A percentile compares a stretch with the other conserved stretches of the same genome.
Evolutionary conservation across 2,329 filamentous ascomycete species (phyloP).

Genomic region (Rhinocladiella similis): DNA sequence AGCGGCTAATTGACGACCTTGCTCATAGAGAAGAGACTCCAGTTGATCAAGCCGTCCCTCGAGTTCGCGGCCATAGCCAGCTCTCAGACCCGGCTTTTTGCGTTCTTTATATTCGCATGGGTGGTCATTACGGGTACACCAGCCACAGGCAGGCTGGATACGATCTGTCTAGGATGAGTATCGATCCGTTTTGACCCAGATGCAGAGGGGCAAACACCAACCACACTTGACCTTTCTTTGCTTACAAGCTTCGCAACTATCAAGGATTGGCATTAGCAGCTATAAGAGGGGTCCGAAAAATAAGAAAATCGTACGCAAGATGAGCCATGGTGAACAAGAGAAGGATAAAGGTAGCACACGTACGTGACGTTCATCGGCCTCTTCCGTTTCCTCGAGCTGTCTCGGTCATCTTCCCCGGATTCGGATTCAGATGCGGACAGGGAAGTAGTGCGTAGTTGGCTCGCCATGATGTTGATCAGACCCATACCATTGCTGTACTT

Average conservation of each 20-base stretch:
- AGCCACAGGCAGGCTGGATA: conserved; percentile 64
- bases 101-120: conserved; percentile 68
- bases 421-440: conserved; percentile 22
- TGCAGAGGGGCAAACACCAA: conserved; percentile 27
- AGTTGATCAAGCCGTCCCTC: conserved; percentile 58
- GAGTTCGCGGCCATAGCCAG: conserved; percentile 64
- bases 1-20: conserved; percentile 27
- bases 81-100: conserved; percentile 66
- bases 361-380: conserved; percentile 44
- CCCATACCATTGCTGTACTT: conserved; percentile 5
- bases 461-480: conserved; percentile 6
- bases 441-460: conserved; percentile 2
- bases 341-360: conserved; percentile 4
- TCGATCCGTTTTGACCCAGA: neutral
- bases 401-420: conserved; percentile 48
- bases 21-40: conserved; percentile 41
- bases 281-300: conserved; percentile 1
- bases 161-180: conserved; percentile 39
- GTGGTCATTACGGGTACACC: conserved; percentile 68
- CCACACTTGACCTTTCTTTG: conserved; percentile 49
- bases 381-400: conserved; percentile 55
- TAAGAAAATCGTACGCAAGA: too few species aligned
- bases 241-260: conserved; percentile 46
- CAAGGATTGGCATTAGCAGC: conserved; percentile 20
- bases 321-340: too few species aligned